phyloP scores from a whole-genome alignment of 169 alveolate species.

The Plasmodium ovale region DNA sequence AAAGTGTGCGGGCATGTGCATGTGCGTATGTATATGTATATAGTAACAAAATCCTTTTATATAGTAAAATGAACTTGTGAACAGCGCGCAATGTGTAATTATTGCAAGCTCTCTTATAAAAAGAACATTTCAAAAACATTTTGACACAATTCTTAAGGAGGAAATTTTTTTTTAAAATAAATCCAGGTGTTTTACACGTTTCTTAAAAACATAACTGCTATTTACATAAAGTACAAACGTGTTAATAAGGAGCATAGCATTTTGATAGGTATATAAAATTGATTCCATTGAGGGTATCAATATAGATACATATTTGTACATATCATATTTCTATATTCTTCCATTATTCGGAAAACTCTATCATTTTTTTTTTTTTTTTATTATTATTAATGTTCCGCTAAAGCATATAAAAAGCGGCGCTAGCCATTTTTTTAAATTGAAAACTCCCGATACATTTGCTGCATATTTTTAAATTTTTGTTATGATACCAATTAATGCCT shows the following conservation, averaged over 20 bases:
- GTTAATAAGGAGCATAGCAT: not conserved
- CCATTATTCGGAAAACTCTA: not conserved
- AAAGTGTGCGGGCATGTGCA: not conserved
- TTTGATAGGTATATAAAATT: not conserved
- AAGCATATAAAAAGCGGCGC: not conserved
- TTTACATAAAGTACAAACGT: not conserved
- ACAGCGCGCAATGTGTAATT: too few species aligned
- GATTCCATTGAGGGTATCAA: too few species aligned
- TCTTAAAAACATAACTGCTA: too few species aligned
- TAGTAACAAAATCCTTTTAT: too few species aligned
- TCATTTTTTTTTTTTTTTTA: not conserved
- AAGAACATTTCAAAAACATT: too few species aligned
- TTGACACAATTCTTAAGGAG: too few species aligned
- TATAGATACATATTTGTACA: not conserved
- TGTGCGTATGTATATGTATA: not conserved
- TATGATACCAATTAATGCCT: conserved; percentile 27
- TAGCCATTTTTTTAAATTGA: not conserved
- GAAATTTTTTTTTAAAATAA: too few species aligned
- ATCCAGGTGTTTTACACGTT: too few species aligned
- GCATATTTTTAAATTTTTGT: conserved; percentile 1
- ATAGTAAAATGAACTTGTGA: too few species aligned
- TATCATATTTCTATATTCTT: not conserved
- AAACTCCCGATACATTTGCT: not conserved
- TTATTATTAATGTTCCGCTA: not conserved
- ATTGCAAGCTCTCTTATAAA: too few species aligned